A percentile compares a stretch with the other conserved stretches of the same genome.
These are phyloP conservation scores for Lolium multiflorum DNA, from an alignment of 176 grass and related monocot genomes.

Conservation along the genomic window DNA sequence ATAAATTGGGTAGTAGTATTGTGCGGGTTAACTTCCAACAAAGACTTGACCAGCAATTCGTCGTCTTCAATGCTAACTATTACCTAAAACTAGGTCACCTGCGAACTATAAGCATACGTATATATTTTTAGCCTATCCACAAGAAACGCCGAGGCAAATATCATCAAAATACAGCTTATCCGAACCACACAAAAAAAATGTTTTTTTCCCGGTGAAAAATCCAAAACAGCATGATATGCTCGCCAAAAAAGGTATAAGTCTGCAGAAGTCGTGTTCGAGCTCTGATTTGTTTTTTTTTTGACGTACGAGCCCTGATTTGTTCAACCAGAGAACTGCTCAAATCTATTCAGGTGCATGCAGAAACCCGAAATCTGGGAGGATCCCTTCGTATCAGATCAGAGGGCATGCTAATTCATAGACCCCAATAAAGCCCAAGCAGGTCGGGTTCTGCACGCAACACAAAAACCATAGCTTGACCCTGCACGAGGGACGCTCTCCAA, in stretches of 20 bases:
- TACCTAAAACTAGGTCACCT: background rate
- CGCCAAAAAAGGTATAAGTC: background rate
- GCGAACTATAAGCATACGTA: background rate
- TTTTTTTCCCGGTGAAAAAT: background rate
- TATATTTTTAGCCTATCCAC: background rate
- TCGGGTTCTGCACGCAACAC: background rate
- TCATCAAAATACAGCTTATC: background rate
- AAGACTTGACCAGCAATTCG: background rate
- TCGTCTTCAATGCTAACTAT: background rate
- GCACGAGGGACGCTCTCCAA: background rate
- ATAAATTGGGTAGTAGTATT: background rate
- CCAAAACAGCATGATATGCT: background rate
- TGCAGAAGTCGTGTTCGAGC: background rate
- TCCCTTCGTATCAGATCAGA: background rate
- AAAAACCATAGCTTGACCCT: background rate
- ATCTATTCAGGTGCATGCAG: background rate
- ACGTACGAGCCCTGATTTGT: background rate
- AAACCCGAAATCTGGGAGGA: background rate
- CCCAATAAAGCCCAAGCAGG: background rate
- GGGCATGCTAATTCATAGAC: background rate
- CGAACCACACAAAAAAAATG: background rate
- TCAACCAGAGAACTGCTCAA: background rate
- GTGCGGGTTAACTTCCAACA: background rate
- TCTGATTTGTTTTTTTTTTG: background rate
- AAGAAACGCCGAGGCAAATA: constrained; percentile 20